Evolutionary conservation across 306 rosid species (phyloP).

Genomic region (Dalbergia cochinchinensis): DNA sequence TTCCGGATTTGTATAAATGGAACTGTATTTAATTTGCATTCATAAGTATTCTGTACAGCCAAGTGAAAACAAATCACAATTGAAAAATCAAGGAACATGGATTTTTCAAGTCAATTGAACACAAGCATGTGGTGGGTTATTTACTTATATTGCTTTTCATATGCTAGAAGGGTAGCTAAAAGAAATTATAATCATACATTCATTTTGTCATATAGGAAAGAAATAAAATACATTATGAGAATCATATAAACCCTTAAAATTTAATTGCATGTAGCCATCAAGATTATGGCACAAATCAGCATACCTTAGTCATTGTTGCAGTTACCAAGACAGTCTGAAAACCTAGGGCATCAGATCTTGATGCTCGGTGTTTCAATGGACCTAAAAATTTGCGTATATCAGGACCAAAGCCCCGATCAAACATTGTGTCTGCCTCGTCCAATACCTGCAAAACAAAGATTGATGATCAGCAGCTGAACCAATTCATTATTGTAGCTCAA

Average conservation of each 20-base stretch:
- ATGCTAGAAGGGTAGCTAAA: conserved; percentile 2
- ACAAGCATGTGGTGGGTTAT: conserved; percentile 6
- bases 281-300: conserved; percentile 41
- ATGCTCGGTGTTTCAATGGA: conserved; percentile 77
- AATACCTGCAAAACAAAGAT: conserved; percentile 68
- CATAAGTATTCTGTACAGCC: background rate
- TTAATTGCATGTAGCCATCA: conserved; percentile 26
- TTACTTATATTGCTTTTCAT: background rate
- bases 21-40: background rate
- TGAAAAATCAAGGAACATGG: background rate
- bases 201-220: conserved; percentile 1
- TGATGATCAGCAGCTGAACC: conserved; percentile 30
- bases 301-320: conserved; percentile 94
- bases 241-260: conserved; percentile 16
- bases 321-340: conserved; percentile 94
- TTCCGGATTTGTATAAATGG: conserved; percentile 11
- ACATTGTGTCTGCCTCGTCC: conserved; percentile 99
- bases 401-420: conserved; percentile 98
- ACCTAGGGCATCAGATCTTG: conserved; percentile 70
- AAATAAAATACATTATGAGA: conserved; percentile 25
- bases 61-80: background rate
- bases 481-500: background rate
- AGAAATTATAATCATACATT: background rate
- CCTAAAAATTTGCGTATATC: conserved; percentile 87
- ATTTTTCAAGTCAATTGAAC: conserved; percentile 28